These are phyloP conservation scores for Chlorella sp. DNA, from an alignment of 139 green algal genomes.

Conservation along the genomic window DNA sequence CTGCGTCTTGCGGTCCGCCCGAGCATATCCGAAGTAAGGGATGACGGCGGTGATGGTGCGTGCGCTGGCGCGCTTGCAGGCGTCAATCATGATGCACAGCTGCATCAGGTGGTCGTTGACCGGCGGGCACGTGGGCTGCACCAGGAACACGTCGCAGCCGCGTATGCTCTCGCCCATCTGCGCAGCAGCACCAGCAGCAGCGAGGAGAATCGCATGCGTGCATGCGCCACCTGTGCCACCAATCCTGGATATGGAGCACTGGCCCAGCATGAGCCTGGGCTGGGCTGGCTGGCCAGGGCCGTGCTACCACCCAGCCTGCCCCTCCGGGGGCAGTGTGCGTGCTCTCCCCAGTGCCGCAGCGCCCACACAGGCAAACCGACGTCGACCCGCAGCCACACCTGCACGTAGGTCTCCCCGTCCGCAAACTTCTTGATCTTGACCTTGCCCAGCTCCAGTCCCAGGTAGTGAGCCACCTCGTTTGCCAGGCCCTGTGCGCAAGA, in stretches of 20 bases:
- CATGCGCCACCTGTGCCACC: background rate
- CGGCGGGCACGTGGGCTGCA: conserved; percentile 93
- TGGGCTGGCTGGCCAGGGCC: no score
- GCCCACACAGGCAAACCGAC: no score
- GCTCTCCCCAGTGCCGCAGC: no score
- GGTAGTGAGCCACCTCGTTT: conserved; percentile 91
- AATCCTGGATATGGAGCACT: no score
- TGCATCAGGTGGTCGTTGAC: conserved; percentile 99
- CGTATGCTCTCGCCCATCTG: conserved; percentile 82
- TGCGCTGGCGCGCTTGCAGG: conserved; percentile 85
- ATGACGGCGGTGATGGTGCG: conserved; percentile 95
- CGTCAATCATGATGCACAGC: conserved; percentile 84
- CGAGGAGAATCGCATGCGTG: background rate
- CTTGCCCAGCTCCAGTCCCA: conserved; percentile 88
- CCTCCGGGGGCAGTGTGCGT: no score
- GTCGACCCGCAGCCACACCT: no score
- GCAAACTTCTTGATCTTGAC: conserved; percentile 97
- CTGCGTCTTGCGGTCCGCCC: conserved; percentile 92
- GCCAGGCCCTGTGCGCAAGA: conserved; percentile 47
- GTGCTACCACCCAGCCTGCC: no score
- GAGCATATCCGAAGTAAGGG: conserved; percentile 88
- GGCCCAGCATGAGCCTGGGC: no score
- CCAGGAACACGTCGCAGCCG: conserved; percentile 97
- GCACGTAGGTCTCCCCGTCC: conserved; percentile 99
- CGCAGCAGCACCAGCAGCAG: conserved; percentile 11